Evolutionary conservation across 2,329 filamentous ascomycete genomes (phyloP).

Genomic region (Monosporascus sp.): DNA sequence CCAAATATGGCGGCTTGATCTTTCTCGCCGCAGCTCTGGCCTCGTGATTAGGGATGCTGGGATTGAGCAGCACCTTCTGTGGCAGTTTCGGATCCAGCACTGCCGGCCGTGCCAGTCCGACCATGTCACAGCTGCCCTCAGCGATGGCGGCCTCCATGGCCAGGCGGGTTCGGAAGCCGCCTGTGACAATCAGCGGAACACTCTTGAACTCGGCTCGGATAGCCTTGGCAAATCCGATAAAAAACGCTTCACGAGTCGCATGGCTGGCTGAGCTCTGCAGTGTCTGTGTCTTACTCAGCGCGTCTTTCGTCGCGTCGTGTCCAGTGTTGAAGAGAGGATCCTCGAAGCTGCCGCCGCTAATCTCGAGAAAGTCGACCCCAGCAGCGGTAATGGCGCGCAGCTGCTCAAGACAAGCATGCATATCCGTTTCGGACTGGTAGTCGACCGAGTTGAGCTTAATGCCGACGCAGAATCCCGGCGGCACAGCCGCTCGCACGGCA

Average conservation of each 20-base stretch:
- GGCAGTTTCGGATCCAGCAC: too few species aligned
- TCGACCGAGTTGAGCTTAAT: neutral
- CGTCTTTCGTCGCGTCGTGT: too few species aligned
- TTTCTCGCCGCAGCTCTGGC: too few species aligned
- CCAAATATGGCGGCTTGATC: too few species aligned
- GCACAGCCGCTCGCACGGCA: neutral
- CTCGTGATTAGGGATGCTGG: too few species aligned
- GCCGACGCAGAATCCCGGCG: neutral
- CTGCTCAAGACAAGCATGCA: slow-evolving; percentile 46
- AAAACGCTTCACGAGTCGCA: slow-evolving; percentile 56
- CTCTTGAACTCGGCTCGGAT: slow-evolving; percentile 30
- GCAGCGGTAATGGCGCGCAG: slow-evolving; percentile 30
- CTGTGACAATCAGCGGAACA: slow-evolving; percentile 41
- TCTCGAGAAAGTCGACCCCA: slow-evolving; percentile 60
- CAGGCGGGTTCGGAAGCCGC: slow-evolving; percentile 48
- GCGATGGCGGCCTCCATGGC: neutral
- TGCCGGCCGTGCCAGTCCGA: too few species aligned
- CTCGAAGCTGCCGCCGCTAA: slow-evolving; percentile 56
- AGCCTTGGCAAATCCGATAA: slow-evolving; percentile 53
- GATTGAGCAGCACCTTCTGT: too few species aligned
- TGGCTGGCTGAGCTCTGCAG: slow-evolving; percentile 31
- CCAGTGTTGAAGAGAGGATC: too few species aligned
- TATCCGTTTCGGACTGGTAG: neutral
- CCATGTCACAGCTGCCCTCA: too few species aligned
- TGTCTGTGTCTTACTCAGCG: slow-evolving; percentile 28